Evolutionary conservation across 1,284 basidiomycete species (phyloP).

Genomic region (Cutaneotrichosporon arboriforme): DNA sequence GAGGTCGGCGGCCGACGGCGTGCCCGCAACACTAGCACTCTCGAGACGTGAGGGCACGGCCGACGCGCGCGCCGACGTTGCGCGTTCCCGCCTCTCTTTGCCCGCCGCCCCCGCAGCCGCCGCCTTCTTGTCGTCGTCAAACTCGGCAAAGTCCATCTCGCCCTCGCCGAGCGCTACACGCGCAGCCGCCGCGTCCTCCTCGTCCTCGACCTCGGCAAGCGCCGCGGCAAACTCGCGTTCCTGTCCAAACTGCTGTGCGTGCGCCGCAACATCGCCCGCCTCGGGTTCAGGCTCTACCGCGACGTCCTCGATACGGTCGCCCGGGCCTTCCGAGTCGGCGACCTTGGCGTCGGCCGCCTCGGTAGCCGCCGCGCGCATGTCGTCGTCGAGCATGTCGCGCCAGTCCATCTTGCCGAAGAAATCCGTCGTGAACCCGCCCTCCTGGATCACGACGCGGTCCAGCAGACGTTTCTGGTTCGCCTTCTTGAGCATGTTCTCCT

Average conservation of each 20-base stretch:
- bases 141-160: slow-evolving; percentile 72
- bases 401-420: slow-evolving; percentile 62
- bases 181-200: slow-evolving; percentile 76
- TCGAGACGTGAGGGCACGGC: slow-evolving; percentile 5
- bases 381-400: slow-evolving; percentile 68
- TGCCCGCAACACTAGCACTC: background rate
- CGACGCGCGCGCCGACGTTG: background rate
- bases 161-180: slow-evolving; percentile 73
- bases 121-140: slow-evolving; percentile 50
- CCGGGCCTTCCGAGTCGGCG: slow-evolving; percentile 50
- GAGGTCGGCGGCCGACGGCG: slow-evolving; percentile 38
- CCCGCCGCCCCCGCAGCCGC: background rate
- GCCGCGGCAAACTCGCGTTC: slow-evolving; percentile 56
- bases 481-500: slow-evolving; percentile 92
- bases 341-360: slow-evolving; percentile 8
- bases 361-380: slow-evolving; percentile 2
- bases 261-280: slow-evolving; percentile 29
- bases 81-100: slow-evolving; percentile 5
- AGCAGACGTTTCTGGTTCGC: slow-evolving; percentile 92
- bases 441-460: slow-evolving; percentile 88
- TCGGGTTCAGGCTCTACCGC: slow-evolving; percentile 26
- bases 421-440: slow-evolving; percentile 72
- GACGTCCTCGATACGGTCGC: slow-evolving; percentile 29
- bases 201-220: slow-evolving; percentile 82
- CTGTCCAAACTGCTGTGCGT: slow-evolving; percentile 31